These are phyloP conservation scores for Neurospora cerealis DNA, from an alignment of 495 filamentous ascomycete genomes.

Conservation along the genomic window DNA sequence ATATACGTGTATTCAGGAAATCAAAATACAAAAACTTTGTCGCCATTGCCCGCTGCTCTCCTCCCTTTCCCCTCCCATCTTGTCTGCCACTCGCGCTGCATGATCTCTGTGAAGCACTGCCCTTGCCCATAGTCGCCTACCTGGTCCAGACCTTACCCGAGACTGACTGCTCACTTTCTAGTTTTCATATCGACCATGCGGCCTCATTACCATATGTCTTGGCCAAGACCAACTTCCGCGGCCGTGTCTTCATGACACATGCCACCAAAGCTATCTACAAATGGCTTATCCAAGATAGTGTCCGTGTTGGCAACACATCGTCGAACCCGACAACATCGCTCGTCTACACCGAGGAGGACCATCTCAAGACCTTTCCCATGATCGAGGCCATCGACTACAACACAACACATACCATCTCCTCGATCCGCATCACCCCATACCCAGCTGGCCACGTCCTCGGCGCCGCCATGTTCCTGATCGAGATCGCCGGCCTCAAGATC, in stretches of 20 bases:
- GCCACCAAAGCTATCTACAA: constrained; percentile 99
- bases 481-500: constrained; percentile 91
- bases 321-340: constrained; percentile 62
- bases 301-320: constrained; percentile 75
- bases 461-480: constrained; percentile 96
- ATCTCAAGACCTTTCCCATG: constrained; percentile 78
- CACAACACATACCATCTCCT: constrained; percentile 92
- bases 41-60: constrained; percentile 18
- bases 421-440: constrained; percentile 92
- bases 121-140: constrained; percentile 1
- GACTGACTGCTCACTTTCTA: constrained; percentile 30
- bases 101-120: constrained; percentile 3
- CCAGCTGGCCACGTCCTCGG: constrained; percentile 94
- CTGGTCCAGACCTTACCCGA: background rate
- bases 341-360: constrained; percentile 89
- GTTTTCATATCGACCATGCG: constrained; percentile 97
- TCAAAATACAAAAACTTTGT: constrained; percentile 26
- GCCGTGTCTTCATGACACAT: constrained; percentile 97
- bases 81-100: constrained; percentile 8
- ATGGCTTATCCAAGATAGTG: constrained; percentile 94
- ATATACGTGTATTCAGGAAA: constrained; percentile 23
- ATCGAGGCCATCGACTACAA: constrained; percentile 98
- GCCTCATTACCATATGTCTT: constrained; percentile 93
- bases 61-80: constrained; percentile 8
- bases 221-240: constrained; percentile 94